Evolutionary conservation across 129 eudicot species (phyloP), one percentile per base, ranked within the genome.

Genomic region (Flaveria trinervia): DNA sequence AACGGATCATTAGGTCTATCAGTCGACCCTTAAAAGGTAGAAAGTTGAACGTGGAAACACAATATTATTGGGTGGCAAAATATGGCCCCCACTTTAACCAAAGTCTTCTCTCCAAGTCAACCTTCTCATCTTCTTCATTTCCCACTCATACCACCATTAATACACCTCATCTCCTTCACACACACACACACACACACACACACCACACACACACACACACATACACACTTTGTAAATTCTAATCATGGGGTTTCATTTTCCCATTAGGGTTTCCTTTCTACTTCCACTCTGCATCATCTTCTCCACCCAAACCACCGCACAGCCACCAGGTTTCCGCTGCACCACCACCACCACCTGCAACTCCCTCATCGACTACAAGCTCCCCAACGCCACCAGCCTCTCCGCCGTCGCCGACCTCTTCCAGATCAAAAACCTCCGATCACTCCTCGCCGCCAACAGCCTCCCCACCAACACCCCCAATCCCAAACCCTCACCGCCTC

Each of bases 301-400:
- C 45, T 73, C 80, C 64, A 20, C 41, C 7, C 75, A 71, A n/a
- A 54, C 84, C 2, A 39, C 76, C 18, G 79, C 89, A 3, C 86
- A 81, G 20, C 11, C 71, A 17, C 25, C 23, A 28, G 83, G 83
- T 23, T 84, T 93, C 87, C 82, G 73, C 13, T 93, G 98, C 91
- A 85, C 33, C 76, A 13, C 77, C 74, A 26, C 41, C 55, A 7
- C 73, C 76, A 77, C 71, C 51, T 93, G 98, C 86, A 74, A 65
- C 59, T 84, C 95, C 41, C 59, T 88, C 0, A 74, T 93, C 77
- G 96, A 86, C 80, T 93, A 90, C 84, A 66, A 43, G 7, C 64
- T 89, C 75, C 89, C 88, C 15, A 93, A 93, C 88, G 43, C 88
- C 76, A 93, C 97, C 81, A 93, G 97, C 0, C 65, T 93, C 85